phyloP scores from a whole-genome alignment of 306 rosid species.

The Vachellia collinsii region DNA sequence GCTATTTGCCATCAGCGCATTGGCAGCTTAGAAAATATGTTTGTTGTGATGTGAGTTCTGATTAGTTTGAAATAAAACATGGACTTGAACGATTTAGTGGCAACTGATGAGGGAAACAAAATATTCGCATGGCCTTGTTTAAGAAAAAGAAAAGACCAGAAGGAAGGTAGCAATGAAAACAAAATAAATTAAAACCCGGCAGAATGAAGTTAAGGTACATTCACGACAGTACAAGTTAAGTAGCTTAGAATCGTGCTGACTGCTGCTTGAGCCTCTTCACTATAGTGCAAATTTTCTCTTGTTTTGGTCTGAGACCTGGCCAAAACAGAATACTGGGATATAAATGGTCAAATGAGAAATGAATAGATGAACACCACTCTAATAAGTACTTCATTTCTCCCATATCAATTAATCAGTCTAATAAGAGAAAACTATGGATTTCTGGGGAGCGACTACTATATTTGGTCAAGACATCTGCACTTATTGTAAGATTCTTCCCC shows the following conservation, averaged over 20 bases:
- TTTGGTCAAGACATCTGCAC: not conserved
- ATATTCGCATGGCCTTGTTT: not conserved
- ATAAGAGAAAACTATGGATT: not conserved
- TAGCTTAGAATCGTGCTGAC: not conserved
- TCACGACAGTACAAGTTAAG: not conserved
- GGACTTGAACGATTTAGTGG: not conserved
- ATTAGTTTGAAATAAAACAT: not conserved
- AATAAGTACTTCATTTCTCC: not conserved
- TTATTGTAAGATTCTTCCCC: not conserved
- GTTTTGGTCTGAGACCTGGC: not conserved
- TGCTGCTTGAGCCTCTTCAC: not conserved
- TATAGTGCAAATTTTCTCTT: not conserved
- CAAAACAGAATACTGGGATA: not conserved
- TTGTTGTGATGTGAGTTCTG: not conserved
- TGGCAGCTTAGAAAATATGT: not conserved
- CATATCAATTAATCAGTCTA: not conserved
- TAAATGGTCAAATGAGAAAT: not conserved
- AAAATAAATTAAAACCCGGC: not conserved
- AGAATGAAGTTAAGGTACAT: not conserved
- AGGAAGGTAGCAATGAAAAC: not conserved
- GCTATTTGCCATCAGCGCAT: not conserved
- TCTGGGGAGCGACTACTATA: not conserved
- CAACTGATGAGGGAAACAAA: not conserved
- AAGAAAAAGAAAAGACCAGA: not conserved
- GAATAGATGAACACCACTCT: not conserved